Percentiles rank a stretch among this genome's conserved stretches.
Conservation (phyloP, 140 eudicot genomes). For the Anethum foeniculum region DNA sequence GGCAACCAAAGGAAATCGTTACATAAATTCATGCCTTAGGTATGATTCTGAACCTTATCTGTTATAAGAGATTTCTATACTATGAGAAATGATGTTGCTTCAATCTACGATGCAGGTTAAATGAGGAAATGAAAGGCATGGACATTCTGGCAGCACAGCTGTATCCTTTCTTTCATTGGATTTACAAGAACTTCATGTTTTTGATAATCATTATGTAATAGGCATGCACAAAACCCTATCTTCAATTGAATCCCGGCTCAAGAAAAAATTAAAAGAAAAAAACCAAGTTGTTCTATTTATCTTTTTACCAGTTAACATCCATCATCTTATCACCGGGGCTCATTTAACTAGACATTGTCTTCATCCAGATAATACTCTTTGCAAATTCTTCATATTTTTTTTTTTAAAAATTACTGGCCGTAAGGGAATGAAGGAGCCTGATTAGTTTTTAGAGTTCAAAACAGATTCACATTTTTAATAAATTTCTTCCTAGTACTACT, state of each 20-base stretch:
- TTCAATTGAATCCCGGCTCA: neutral
- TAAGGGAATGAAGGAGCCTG: neutral
- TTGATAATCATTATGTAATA: neutral
- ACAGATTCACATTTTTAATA: neutral
- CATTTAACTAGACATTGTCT: neutral
- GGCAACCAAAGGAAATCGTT: constrained; percentile 85
- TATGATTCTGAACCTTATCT: constrained; percentile 5
- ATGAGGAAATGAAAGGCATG: constrained; percentile 84
- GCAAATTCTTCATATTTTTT: neutral
- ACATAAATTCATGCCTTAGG: constrained; percentile 94
- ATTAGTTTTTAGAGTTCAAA: neutral
- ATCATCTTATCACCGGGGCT: neutral
- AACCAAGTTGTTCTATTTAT: neutral
- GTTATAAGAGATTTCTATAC: neutral
- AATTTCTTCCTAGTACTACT: neutral
- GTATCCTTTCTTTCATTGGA: constrained; percentile 56
- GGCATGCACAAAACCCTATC: neutral
- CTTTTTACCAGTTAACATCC: neutral
- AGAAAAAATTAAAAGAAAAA: neutral
- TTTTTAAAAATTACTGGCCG: neutral
- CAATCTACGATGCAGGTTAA: constrained; percentile 52
- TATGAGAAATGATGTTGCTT: neutral
- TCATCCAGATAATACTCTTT: neutral
- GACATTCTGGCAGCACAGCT: constrained; percentile 59
- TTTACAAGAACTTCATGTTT: neutral